phyloP scores from a whole-genome alignment of 768 basidiomycete genomes.

The Lactifluus piperatus region DNA sequence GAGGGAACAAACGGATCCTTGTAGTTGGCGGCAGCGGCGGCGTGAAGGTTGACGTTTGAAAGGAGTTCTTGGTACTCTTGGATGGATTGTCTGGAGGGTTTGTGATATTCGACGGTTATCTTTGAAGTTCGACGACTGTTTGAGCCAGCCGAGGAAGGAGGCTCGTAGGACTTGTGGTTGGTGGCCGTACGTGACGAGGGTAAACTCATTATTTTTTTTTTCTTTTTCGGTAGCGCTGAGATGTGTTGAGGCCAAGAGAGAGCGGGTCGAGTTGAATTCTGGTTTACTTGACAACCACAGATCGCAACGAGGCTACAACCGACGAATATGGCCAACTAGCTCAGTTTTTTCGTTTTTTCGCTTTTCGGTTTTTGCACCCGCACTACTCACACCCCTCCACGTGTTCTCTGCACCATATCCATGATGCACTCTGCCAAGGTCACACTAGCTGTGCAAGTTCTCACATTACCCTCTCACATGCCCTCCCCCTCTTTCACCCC shows the following conservation, averaged over 20 bases:
- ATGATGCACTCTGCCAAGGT: slow-evolving; percentile 10
- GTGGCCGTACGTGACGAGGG: slow-evolving; percentile 16
- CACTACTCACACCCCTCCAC: too few relatives aligned
- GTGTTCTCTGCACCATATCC: slow-evolving; percentile 8
- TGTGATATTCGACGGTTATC: slow-evolving; percentile 62
- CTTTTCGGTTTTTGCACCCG: too few relatives aligned
- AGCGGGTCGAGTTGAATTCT: not conserved
- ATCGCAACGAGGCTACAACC: slow-evolving; percentile 12
- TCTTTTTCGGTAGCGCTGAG: not conserved
- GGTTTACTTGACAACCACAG: slow-evolving; percentile 6
- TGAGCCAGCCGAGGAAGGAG: slow-evolving; percentile 8
- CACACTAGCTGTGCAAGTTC: not conserved
- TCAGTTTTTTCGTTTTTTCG: too few relatives aligned
- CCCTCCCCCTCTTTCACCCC: not conserved
- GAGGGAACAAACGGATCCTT: slow-evolving; percentile 36
- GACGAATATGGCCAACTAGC: too few relatives aligned
- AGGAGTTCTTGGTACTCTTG: slow-evolving; percentile 73
- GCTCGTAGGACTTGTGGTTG: slow-evolving; percentile 20
- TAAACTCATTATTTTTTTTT: slow-evolving; percentile 11
- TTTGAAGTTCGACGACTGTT: slow-evolving; percentile 18
- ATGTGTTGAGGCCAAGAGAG: not conserved
- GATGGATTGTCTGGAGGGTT: slow-evolving; percentile 65
- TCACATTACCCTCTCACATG: slow-evolving; percentile 2
- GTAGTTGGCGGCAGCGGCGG: slow-evolving; percentile 39
- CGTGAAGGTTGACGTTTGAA: slow-evolving; percentile 48